Conservation (phyloP, 1,139 yeast genomes). For the Blastobotrys indianensis region DNA sequence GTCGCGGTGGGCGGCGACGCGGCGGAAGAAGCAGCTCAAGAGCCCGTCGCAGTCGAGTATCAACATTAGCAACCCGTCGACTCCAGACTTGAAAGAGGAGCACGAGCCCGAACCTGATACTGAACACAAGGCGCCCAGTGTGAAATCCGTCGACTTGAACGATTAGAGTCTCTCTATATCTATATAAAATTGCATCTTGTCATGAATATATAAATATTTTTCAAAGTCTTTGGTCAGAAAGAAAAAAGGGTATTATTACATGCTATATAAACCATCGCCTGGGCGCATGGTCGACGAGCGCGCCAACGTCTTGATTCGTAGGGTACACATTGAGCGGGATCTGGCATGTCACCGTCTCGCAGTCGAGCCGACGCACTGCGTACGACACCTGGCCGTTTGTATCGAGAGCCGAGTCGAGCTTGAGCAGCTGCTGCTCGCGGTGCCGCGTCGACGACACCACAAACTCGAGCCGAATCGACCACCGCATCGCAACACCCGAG, state of each 20-base stretch:
- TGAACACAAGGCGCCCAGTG: slow-evolving; percentile 2
- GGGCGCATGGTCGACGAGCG: slow-evolving; percentile 24
- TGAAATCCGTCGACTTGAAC: slow-evolving; percentile 9
- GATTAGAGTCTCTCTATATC: slow-evolving; percentile 1
- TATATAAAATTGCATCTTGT: neutral
- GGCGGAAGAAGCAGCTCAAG: slow-evolving; percentile 13
- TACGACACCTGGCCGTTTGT: slow-evolving; percentile 21
- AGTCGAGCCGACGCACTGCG: slow-evolving; percentile 26
- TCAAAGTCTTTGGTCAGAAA: too few relatives aligned
- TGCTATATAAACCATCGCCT: slow-evolving; percentile 20
- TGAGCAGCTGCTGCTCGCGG: neutral
- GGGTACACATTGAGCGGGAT: slow-evolving; percentile 32
- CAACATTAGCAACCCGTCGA: neutral
- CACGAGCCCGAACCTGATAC: neutral
- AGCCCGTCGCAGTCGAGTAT: too few relatives aligned
- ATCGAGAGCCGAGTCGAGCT: slow-evolving; percentile 10
- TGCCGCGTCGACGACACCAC: slow-evolving; percentile 24
- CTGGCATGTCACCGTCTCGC: slow-evolving; percentile 31
- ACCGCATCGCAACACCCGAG: slow-evolving; percentile 28
- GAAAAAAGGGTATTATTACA: too few relatives aligned
- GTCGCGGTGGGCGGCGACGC: slow-evolving; percentile 28
- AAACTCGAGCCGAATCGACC: slow-evolving; percentile 35
- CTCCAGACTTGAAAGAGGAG: neutral
- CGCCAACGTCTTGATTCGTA: slow-evolving; percentile 30
- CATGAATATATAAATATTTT: neutral